Base-by-base conservation (phyloP, 345 rosid species). In the Sisymbrium altissimum region DNA sequence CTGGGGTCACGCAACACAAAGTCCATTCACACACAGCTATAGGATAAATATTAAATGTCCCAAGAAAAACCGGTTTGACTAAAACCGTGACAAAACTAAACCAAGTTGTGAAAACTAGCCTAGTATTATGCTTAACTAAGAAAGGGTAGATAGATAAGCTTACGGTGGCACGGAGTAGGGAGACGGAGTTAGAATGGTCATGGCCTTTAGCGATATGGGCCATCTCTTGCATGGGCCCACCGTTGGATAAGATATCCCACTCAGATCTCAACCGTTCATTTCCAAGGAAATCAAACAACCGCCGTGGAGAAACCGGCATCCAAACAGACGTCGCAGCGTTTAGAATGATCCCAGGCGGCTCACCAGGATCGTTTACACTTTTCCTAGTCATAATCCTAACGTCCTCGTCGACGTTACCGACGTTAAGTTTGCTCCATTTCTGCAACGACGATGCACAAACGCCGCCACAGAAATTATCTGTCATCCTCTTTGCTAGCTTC, bases 161-260 rank as follows among this genome's bases (percentile, higher is more conserved):
- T 86, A 90, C 97, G 23, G 87, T 85, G 56, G 97, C 90, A 11
- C 99, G 96, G 1, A 95, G 92, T 15, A 95, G 96, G 36, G 99
- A 90, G 78, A 95, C 94, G 78, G 96, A 92, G 87, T 95, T 95
- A 74, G 97, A 92, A 65, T 81, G 97, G 64, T 95, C 92, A 58
- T 88, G 99, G 79, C 97, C 96, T 70, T 95, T 95, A 76, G 97
- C 96, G 10, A 95, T 87, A 79, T 87, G 96, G 61, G 97, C 93
- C 91, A 95, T 90, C 80, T 95, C 98, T 71, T 95, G 93, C 96
- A 91, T 91, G 8, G 97, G 98, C 0, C 96, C 98, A 15, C 97
- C 96, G 49, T 94, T 89, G 50, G 97, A 95, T 60, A 95, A 80
- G n/a, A 95, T 92, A 80, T 92, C 99, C 99, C 99, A 95, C 81